Conservation (phyloP, 495 filamentous ascomycete species). For the Chaetomium tenue region DNA sequence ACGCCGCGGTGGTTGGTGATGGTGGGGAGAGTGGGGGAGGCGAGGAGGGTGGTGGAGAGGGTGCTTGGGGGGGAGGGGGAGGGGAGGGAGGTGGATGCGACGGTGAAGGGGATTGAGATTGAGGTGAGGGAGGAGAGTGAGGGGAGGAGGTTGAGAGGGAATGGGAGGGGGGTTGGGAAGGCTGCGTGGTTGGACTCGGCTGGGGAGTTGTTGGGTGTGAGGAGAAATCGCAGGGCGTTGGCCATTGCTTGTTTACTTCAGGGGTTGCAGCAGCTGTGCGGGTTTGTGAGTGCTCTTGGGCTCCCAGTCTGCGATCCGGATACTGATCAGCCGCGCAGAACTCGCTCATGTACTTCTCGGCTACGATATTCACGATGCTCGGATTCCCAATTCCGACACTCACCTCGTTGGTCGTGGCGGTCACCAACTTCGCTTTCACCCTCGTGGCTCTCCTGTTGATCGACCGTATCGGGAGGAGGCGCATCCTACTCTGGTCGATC, state of each 20-base stretch:
- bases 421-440: conserved; percentile 82
- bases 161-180: conserved; percentile 29
- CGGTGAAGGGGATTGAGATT: conserved; percentile 63
- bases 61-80: conserved; percentile 58
- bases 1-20: conserved; percentile 84
- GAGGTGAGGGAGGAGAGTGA: conserved; percentile 68
- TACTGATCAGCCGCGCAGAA: conserved; percentile 52
- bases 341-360: conserved; percentile 92
- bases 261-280: conserved; percentile 84
- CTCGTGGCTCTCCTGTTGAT: conserved; percentile 72
- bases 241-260: conserved; percentile 83
- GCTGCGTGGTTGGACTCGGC: conserved; percentile 46
- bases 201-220: conserved; percentile 55
- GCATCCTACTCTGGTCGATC: conserved; percentile 80
- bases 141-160: conserved; percentile 37
- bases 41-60: conserved; percentile 59
- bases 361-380: conserved; percentile 80
- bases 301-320: neutral
- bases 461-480: conserved; percentile 75
- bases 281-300: conserved; percentile 61
- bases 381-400: conserved; percentile 79
- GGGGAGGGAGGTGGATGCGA: conserved; percentile 50
- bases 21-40: conserved; percentile 57
- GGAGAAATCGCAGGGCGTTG: conserved; percentile 72
- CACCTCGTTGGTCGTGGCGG: conserved; percentile 74